A percentile compares a stretch with the other conserved stretches of the same genome.
phyloP scores from a whole-genome alignment of 345 rosid species.

The Ricinus communis region DNA sequence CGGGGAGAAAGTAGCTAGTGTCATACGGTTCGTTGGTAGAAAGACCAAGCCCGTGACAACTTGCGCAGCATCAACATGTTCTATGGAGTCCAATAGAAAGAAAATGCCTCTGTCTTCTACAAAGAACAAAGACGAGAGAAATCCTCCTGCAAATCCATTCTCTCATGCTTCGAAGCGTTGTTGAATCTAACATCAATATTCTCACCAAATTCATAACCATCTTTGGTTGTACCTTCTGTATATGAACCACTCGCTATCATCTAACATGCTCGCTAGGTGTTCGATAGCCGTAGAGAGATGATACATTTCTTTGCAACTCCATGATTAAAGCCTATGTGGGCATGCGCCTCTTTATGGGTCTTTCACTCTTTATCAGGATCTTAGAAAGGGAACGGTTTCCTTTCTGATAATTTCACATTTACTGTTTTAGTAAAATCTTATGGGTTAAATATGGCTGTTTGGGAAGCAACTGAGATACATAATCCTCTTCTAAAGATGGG shows the following conservation, averaged over 20 bases:
- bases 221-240: constrained; percentile 25
- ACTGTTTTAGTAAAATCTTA: constrained; percentile 56
- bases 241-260: constrained; percentile 26
- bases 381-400: constrained; percentile 45
- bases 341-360: constrained; percentile 37
- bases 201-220: constrained; percentile 52
- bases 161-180: constrained; percentile 56
- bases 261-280: constrained; percentile 53
- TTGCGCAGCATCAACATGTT: too few species aligned
- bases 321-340: constrained; percentile 62
- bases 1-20: too few species aligned
- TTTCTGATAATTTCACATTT: constrained; percentile 61
- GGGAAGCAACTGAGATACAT: constrained; percentile 60
- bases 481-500: constrained; percentile 51
- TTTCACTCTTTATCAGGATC: constrained; percentile 49
- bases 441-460: constrained; percentile 31
- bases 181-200: constrained; percentile 54
- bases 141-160: constrained; percentile 61
- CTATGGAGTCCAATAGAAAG: constrained; percentile 56
- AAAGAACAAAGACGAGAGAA: constrained; percentile 29
- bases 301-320: constrained; percentile 60
- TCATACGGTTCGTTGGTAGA: too few species aligned
- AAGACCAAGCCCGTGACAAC: too few species aligned
- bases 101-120: constrained; percentile 54
- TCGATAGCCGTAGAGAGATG: constrained; percentile 54